Evolutionary conservation across 2,329 filamentous ascomycete species (phyloP).

Genomic region (Tympanopsis confertula): DNA sequence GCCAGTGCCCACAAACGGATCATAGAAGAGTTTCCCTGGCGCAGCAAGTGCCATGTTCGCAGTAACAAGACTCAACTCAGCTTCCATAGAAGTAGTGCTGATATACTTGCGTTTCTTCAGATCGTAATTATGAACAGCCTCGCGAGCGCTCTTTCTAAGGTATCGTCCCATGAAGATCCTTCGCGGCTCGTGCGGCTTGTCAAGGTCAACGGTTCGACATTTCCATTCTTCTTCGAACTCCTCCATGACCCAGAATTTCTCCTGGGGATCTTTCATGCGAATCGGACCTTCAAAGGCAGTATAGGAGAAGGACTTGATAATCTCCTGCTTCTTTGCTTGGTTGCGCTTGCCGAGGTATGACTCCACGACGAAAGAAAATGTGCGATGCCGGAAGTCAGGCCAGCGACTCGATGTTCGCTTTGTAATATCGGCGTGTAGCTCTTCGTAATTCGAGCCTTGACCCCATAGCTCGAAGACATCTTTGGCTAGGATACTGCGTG

Average conservation of each 20-base stretch:
- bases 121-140: conserved; percentile 42
- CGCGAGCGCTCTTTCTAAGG: conserved; percentile 37
- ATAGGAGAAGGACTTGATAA: conserved; percentile 50
- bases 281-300: conserved; percentile 46
- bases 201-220: neutral
- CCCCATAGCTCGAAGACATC: conserved; percentile 57
- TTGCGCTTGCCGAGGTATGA: conserved; percentile 41
- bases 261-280: conserved; percentile 40
- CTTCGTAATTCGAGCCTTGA: conserved; percentile 35
- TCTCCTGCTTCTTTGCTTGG: conserved; percentile 30
- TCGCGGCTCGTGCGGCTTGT: neutral
- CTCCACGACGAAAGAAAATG: conserved; percentile 52
- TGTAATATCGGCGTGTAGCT: conserved; percentile 38
- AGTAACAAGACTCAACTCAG: conserved; percentile 52
- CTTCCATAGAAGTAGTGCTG: conserved; percentile 62
- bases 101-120: conserved; percentile 59
- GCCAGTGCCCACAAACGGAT: conserved; percentile 60
- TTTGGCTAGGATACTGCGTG: conserved; percentile 44
- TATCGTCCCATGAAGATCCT: conserved; percentile 38
- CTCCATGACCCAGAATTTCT: conserved; percentile 47
- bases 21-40: conserved; percentile 50
- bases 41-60: conserved; percentile 51
- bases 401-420: conserved; percentile 34
- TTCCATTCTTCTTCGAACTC: conserved; percentile 29
- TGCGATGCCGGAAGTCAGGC: conserved; percentile 30